Base-by-base conservation (phyloP, 2,329 filamentous ascomycete genomes). In the Cyphellophora attinorum region DNA sequence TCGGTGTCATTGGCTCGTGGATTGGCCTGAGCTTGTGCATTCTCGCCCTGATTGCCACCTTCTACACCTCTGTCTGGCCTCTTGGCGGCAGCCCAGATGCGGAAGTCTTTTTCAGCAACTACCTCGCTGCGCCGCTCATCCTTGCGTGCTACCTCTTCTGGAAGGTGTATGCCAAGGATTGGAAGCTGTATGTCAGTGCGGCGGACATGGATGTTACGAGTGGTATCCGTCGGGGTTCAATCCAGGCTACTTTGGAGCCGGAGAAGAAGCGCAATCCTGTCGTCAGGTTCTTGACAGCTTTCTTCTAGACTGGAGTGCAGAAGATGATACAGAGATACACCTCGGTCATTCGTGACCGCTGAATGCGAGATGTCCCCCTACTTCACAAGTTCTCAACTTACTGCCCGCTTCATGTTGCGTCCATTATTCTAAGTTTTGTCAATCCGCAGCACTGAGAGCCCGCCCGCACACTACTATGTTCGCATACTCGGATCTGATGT, bases 41-140 rank as follows among this genome's bases (percentile, higher is more conserved):
- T 12, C 60, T 89, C 19, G 78, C 94, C 19, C 69, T 95, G 19
- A 55, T 82, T 30, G 84, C 84, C 2, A 86, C 94, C 55, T 89
- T 93, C 64, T 95, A 86, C 83, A 79, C 83, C 31, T 85, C 82
- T 14, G 77, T 83, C 3, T 88, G 79, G 54, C 88, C 88, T 3
- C 70, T 91, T 29, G 72, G 65, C 15, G 30, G 17, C 2, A 25
- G 12, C 11, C 56, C 53, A 27, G 55, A 57, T 27, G 62, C 59
- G 1, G 44, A 59, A 31, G 45, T 45, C 5, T 70, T 70, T 53
- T 70, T 70, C 51, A 34, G 56, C 32, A 50, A 54, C 21, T 70
- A 66, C 46, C 61, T 70, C 5, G 65, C 65, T 12, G 45, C 56
- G n/a, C 62, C 64, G 17, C 57, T 68, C 21, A 57, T 66, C 14